Evolutionary conservation across 495 filamentous ascomycete genomes (phyloP).

Genomic region (Aspergillus diversus): DNA sequence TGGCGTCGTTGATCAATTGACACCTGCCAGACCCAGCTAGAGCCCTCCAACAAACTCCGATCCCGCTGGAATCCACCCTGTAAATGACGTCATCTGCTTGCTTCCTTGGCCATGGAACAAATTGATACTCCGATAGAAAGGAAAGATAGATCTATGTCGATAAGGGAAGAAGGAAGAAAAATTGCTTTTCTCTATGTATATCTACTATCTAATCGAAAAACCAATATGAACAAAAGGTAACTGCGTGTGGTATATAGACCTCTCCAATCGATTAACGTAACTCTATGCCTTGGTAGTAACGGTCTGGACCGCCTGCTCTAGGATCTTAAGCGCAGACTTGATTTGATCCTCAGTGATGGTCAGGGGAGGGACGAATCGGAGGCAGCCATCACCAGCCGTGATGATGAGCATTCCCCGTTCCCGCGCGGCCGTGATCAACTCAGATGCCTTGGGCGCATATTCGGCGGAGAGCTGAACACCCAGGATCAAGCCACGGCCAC

Average conservation of each 20-base stretch:
- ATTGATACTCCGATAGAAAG: not conserved
- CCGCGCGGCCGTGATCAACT: conserved; percentile 79
- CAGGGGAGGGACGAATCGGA: conserved; percentile 84
- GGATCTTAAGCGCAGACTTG: conserved; percentile 68
- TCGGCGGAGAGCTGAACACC: conserved; percentile 79
- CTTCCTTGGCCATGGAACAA: no score
- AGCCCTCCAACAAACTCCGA: no score
- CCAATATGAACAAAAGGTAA: not conserved
- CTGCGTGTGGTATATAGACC: not conserved
- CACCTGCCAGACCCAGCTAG: no score
- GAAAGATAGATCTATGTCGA: not conserved
- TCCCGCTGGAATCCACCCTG: no score
- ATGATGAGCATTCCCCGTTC: conserved; percentile 90
- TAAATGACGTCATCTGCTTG: no score
- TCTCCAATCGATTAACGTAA: not conserved
- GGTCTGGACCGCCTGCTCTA: conserved; percentile 75
- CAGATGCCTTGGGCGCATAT: conserved; percentile 56
- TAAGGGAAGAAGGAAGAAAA: not conserved
- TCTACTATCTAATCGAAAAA: conserved; percentile 5
- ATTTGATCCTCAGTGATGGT: conserved; percentile 79
- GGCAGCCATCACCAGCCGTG: conserved; percentile 84
- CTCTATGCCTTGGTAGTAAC: conserved; percentile 31
- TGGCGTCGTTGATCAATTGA: no score
- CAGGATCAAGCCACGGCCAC: conserved; percentile 82
- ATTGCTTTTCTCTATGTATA: conserved; percentile 21